Evolutionary conservation across 345 rosid species (phyloP), one percentile per base, ranked within the genome.

Genomic region (Eucalyptus pumila): DNA sequence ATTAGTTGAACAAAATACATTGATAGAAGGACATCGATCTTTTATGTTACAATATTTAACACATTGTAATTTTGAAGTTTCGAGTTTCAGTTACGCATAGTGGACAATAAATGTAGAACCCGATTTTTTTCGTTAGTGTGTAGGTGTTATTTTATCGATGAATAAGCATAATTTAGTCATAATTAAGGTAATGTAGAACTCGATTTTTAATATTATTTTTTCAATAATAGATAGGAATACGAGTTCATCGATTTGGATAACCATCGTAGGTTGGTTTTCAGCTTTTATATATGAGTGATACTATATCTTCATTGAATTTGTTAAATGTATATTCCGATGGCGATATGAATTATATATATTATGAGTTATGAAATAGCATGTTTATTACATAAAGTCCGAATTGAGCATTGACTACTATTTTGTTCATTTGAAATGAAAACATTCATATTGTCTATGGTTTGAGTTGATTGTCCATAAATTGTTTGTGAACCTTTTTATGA

Each of bases 51-150:
- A 24, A 56, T 56, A 24, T 56, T 56, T 56, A 56, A 56, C 12
- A 23, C 62, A 9, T 56, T 56, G 30, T 56, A 56, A 56, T 56
- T 56, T 23, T 23, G 62, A 56, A 56, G 30, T 56, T 56, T 56
- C 1, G 6, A 1, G 27, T 56, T 9, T 56, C 0, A 24, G 13
- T 24, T 23, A 56, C 1, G 1, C 26, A 24, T 10, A 23, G 13
- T 0, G 13, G 62, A 56, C 62, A 56, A 23, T 56, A 1, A 52
- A 7, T 0, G 4, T 52, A 52, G 24, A 52, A 52, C 24, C 2
- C 1, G 24, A 52, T 52, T 17, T 52, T 52, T 56, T 23, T 56
- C 5, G 2, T 56, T 56, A 56, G 30, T 1, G 12, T 24, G 12
- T 23, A 56, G 27, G 12, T 23, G 62, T 56, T 24, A 21, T 56